Percentiles rank a stretch among this genome's conserved stretches.
Evolutionary conservation across 768 basidiomycete species (phyloP).

Genomic region (Lactifluus rugatus): DNA sequence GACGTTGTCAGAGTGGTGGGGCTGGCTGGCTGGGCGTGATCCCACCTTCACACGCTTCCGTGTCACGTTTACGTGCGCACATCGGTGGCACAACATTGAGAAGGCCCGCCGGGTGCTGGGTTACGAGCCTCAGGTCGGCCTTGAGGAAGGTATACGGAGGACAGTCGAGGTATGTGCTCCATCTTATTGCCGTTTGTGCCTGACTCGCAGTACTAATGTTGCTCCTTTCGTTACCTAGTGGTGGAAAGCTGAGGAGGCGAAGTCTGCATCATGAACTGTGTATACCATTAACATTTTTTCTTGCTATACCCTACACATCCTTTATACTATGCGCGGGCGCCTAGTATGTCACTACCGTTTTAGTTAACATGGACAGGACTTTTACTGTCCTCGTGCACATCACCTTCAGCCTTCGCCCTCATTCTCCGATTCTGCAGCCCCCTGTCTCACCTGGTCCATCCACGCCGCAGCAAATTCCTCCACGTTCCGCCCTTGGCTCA

Average conservation of each 20-base stretch:
- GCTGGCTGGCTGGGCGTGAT: constrained; percentile 65
- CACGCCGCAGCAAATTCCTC: constrained; percentile 63
- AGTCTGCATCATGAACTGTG: constrained; percentile 9
- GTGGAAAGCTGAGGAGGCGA: constrained; percentile 19
- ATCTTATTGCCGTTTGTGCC: background rate
- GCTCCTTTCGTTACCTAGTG: constrained; percentile 5
- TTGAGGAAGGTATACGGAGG: constrained; percentile 78
- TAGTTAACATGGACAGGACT: background rate
- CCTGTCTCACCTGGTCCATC: constrained; percentile 42
- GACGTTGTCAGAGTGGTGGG: constrained; percentile 60
- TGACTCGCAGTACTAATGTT: background rate
- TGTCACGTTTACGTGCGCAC: constrained; percentile 69
- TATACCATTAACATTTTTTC: background rate
- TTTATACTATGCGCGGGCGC: background rate
- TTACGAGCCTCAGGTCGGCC: constrained; percentile 83
- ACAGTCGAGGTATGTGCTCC: constrained; percentile 58
- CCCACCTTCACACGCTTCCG: constrained; percentile 81
- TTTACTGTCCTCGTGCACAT: background rate
- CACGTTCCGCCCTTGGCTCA: constrained; percentile 66
- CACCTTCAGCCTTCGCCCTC: background rate
- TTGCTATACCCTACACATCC: background rate
- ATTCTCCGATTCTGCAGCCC: constrained; percentile 14
- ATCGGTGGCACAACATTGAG: constrained; percentile 89
- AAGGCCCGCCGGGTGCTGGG: constrained; percentile 84
- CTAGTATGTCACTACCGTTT: background rate